phyloP scores from a whole-genome alignment of 345 rosid species.

The Gossypium rotundifolium region DNA sequence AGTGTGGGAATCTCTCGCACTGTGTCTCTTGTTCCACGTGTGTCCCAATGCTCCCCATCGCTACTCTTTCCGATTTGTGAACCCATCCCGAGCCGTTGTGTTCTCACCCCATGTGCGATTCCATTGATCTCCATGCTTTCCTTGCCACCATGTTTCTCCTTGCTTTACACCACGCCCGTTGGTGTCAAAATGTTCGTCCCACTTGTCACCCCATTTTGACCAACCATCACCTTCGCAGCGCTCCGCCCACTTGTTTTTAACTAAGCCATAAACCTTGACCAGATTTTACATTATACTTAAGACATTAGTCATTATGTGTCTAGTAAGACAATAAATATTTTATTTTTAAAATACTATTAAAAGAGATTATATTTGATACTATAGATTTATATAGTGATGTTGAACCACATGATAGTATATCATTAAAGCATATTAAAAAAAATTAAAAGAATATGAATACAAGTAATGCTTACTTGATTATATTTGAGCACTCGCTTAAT shows the following conservation, averaged over 20 bases:
- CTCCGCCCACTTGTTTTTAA: slow-evolving; percentile 98
- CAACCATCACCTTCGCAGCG: slow-evolving; percentile 73
- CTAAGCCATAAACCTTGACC: no score
- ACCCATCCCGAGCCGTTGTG: slow-evolving; percentile 92
- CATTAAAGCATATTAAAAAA: no score
- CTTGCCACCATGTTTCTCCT: slow-evolving; percentile 98
- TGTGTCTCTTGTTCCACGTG: slow-evolving; percentile 69
- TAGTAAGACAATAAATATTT: no score
- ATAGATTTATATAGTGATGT: no score
- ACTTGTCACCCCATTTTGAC: slow-evolving; percentile 98
- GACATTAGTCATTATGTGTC: no score
- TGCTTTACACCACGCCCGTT: slow-evolving; percentile 86
- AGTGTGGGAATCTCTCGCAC: slow-evolving; percentile 96
- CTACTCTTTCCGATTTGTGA: slow-evolving; percentile 95
- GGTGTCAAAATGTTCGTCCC: slow-evolving; percentile 84
- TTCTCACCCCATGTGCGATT: slow-evolving; percentile 93
- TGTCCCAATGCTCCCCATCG: slow-evolving; percentile 94
- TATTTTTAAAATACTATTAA: no score
- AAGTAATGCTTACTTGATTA: no score
- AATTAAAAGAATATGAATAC: no score
- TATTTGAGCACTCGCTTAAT: no score
- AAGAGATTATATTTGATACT: no score
- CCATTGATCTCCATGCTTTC: slow-evolving; percentile 75
- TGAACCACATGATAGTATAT: no score
- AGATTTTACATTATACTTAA: no score